A percentile compares a stretch with the other conserved stretches of the same genome.
These are phyloP conservation scores for Ascocoryne sarcoides DNA, from an alignment of 2,329 filamentous ascomycete species.

Conservation along the genomic window DNA sequence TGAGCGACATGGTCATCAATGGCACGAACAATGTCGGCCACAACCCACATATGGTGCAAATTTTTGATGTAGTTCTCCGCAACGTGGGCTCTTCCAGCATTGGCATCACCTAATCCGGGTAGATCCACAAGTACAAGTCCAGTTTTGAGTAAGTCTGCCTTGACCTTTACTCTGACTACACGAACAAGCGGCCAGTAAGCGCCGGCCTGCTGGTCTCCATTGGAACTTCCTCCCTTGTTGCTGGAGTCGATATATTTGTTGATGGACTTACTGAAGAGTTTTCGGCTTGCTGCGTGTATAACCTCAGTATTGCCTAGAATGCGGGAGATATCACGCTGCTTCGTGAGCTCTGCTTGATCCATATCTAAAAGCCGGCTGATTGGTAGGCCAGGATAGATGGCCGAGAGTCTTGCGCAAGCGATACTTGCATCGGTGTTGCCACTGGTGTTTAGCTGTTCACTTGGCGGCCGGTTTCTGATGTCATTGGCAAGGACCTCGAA, in stretches of 20 bases:
- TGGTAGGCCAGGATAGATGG: conserved; percentile 35
- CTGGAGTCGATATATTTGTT: conserved; percentile 21
- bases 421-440: neutral
- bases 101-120: conserved; percentile 44
- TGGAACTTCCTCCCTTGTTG: conserved; percentile 16
- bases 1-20: conserved; percentile 53
- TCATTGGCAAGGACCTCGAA: too few species aligned
- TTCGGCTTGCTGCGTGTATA: too few species aligned
- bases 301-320: conserved; percentile 17
- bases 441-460: too few species aligned
- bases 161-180: conserved; percentile 35
- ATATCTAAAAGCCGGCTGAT: conserved; percentile 29
- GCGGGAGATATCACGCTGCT: conserved; percentile 7
- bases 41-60: conserved; percentile 47
- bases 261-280: too few species aligned
- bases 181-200: conserved; percentile 33
- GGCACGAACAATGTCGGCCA: conserved; percentile 51
- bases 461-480: too few species aligned
- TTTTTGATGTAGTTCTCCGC: conserved; percentile 48
- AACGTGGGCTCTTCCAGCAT: conserved; percentile 37
- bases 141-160: conserved; percentile 37
- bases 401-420: neutral
- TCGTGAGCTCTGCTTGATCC: conserved; percentile 19
- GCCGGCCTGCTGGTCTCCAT: conserved; percentile 32
- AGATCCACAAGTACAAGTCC: conserved; percentile 45